A percentile compares a stretch with the other conserved stretches of the same genome.
phyloP scores from a whole-genome alignment of 805 yeast genomes.

The Isabelozyma gotoi region DNA sequence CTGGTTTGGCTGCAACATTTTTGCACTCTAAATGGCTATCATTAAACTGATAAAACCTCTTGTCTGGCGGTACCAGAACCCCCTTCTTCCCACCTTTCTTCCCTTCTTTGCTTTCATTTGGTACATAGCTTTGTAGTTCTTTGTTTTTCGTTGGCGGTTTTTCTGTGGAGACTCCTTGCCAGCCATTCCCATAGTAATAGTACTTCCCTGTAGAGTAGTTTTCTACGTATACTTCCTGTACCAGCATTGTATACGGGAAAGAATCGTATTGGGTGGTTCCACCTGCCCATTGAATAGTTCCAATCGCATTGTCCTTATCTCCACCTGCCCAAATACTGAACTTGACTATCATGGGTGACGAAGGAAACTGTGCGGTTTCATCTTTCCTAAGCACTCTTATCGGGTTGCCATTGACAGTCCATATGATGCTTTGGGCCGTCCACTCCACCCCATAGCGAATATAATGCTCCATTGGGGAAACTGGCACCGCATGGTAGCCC shows the following conservation, averaged over 20 bases:
- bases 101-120: background rate
- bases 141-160: background rate
- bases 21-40: background rate
- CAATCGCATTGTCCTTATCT: slow-evolving; percentile 28
- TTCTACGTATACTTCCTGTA: slow-evolving; percentile 16
- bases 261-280: slow-evolving; percentile 30
- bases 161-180: background rate
- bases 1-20: background rate
- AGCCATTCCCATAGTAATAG: slow-evolving; percentile 27
- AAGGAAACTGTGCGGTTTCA: slow-evolving; percentile 30
- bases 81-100: background rate
- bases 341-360: slow-evolving; percentile 35
- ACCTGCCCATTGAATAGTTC: slow-evolving; percentile 43
- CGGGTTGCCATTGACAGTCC: slow-evolving; percentile 27
- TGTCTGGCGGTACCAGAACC: background rate
- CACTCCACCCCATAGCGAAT: slow-evolving; percentile 36
- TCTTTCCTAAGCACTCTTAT: slow-evolving; percentile 21
- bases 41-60: background rate
- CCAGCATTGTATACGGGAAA: slow-evolving; percentile 33
- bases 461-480: slow-evolving; percentile 23
- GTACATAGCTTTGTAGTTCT: background rate
- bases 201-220: slow-evolving; percentile 30
- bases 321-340: slow-evolving; percentile 46
- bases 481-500: slow-evolving; percentile 23
- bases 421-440: slow-evolving; percentile 28